These are phyloP conservation scores for Diaporthe velutina DNA, from an alignment of 2,329 filamentous ascomycete species.

Conservation along the genomic window DNA sequence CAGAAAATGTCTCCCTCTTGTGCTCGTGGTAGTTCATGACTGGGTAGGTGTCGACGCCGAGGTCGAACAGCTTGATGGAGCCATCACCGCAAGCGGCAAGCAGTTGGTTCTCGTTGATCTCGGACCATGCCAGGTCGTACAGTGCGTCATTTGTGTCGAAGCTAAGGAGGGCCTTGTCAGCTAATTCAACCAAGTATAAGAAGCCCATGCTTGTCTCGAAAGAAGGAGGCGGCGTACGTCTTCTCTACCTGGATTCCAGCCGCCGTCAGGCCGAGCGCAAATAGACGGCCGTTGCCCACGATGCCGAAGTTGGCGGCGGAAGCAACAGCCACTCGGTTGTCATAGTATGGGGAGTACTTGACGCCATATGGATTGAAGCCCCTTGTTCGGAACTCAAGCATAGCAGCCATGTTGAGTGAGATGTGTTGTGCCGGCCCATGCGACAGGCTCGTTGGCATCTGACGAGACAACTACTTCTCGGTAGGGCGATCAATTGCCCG, in stretches of 20 bases:
- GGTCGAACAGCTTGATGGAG: conserved; percentile 93
- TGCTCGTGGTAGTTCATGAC: conserved; percentile 95
- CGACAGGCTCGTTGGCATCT: neutral
- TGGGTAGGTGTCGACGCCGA: conserved; percentile 84
- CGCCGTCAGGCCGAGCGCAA: conserved; percentile 84
- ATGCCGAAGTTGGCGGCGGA: conserved; percentile 96
- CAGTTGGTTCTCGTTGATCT: conserved; percentile 95
- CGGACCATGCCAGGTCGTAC: conserved; percentile 95
- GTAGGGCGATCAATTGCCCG: neutral
- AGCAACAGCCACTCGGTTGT: conserved; percentile 91
- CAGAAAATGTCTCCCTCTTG: conserved; percentile 91
- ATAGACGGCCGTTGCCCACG: conserved; percentile 93
- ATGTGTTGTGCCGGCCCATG: conserved; percentile 14
- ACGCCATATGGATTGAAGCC: conserved; percentile 97
- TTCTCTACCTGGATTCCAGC: conserved; percentile 88
- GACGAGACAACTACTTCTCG: neutral
- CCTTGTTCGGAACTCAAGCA: conserved; percentile 94
- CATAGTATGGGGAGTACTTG: conserved; percentile 99
- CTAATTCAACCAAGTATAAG: neutral
- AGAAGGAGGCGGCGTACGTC: conserved; percentile 63
- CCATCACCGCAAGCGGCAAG: conserved; percentile 92
- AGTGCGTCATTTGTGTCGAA: conserved; percentile 98
- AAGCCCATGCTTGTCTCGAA: neutral
- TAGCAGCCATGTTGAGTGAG: conserved; percentile 58
- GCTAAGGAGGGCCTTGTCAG: conserved; percentile 58